A percentile compares a stretch with the other conserved stretches of the same genome.
Evolutionary conservation across 2,329 filamentous ascomycete species (phyloP).

Genomic region (Aspergillus fructus): DNA sequence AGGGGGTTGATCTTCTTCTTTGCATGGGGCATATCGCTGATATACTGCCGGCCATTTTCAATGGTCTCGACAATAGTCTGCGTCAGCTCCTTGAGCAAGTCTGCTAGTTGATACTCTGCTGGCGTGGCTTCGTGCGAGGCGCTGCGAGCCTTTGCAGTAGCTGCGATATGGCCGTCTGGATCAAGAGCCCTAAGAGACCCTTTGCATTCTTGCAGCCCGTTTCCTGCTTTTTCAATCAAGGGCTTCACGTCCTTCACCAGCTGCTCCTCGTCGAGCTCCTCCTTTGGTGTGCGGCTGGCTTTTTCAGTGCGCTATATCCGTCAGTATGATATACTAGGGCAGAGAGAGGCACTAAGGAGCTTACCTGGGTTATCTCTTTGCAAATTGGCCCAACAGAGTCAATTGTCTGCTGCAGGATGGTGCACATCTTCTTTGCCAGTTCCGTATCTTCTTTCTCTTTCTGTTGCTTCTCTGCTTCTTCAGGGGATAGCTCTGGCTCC

Average conservation of each 20-base stretch:
- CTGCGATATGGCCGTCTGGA: conserved; percentile 80
- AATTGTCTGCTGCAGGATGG: no score
- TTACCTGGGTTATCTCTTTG: no score
- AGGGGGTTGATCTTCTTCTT: conserved; percentile 93
- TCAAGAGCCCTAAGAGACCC: conserved; percentile 83
- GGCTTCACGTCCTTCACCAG: conserved; percentile 84
- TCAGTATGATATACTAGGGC: conserved; percentile 53
- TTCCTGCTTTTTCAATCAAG: conserved; percentile 79
- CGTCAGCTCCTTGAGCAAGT: conserved; percentile 79
- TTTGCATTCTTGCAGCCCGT: conserved; percentile 82
- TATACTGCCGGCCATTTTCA: conserved; percentile 82
- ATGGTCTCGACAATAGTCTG: conserved; percentile 78
- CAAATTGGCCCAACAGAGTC: no score
- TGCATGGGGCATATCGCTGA: conserved; percentile 86
- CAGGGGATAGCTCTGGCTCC: conserved; percentile 10
- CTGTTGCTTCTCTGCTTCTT: conserved; percentile 49
- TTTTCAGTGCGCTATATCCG: conserved; percentile 58
- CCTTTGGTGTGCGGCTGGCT: conserved; percentile 42
- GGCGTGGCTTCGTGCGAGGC: conserved; percentile 72
- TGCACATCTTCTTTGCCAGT: no score
- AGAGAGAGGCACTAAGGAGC: no score
- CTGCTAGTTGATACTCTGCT: conserved; percentile 81
- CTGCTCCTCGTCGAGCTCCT: conserved; percentile 86
- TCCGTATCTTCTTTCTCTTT: conserved; percentile 56
- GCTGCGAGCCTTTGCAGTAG: conserved; percentile 78